Evolutionary conservation across 169 alveolate species (phyloP), one percentile per base, ranked within the genome.

Genomic region (Cryptosporidium xiaoi): DNA sequence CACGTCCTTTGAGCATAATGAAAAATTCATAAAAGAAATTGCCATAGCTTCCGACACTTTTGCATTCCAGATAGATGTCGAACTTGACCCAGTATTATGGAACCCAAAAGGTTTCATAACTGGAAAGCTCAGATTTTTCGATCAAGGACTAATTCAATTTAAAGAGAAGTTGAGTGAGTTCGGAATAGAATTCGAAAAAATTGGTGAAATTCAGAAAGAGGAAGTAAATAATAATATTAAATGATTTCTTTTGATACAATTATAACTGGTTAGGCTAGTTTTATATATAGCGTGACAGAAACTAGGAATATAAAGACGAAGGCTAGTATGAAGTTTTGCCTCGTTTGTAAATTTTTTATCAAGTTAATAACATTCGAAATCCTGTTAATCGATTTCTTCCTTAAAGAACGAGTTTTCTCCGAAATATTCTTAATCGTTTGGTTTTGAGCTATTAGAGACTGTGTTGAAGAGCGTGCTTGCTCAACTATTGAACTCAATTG

Each of bases 61-160:
- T 71, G 84, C 68, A 15, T 71, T 53, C 51, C 84, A 71, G 51
- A 33, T 71, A 55, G 33, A 36, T 15, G n/a, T 71, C 12, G 84
- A 71, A 53, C 18, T 71, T 36, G 84, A 71, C 51, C 84, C 84
- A 5, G 65, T 71, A 48, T 24, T 48, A 44, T 51, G 84, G 69
- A 24, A 55, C 29, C 64, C 53, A 3, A 71, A 55, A 71, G 84
- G 84, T 55, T 18, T 36, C 40, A 67, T 67, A 55, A 71, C 84
- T 13, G 84, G 84, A 16, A 55, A 51, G 33, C 68, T 71, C 13
- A 27, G 84, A 71, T 71, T 51, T 58, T 56, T 46, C 27, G 66
- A 36, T 7, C 27, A 56, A 15, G 51, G 84, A 15, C 16, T 71
- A 18, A 33, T 31, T 5, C 20, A 15, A 13, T 71, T 71, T 36